phyloP scores from a whole-genome alignment of 257 asterid species.

The Nyctanthes arbortristis region DNA sequence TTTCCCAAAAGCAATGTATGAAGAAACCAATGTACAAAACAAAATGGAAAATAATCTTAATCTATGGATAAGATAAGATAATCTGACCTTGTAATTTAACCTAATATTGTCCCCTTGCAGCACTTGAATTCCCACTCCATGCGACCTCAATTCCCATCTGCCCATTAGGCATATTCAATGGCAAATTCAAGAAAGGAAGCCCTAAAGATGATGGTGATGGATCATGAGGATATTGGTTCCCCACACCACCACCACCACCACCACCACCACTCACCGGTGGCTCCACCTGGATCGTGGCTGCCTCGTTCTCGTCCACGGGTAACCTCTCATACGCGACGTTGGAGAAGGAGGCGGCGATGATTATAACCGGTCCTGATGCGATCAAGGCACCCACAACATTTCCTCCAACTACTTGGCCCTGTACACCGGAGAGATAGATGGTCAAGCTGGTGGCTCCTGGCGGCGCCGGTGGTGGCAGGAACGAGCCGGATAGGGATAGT shows the following conservation, averaged over 20 bases:
- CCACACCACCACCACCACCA: conserved; percentile 2
- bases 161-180: conserved; percentile 36
- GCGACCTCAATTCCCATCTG: conserved; percentile 42
- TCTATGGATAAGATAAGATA: conserved; percentile 31
- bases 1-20: conserved; percentile 10
- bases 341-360: conserved; percentile 76
- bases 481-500: conserved; percentile 72
- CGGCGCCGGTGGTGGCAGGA: conserved; percentile 89
- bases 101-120: conserved; percentile 42
- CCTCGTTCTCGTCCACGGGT: conserved; percentile 76
- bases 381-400: conserved; percentile 80
- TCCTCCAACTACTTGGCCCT: conserved; percentile 92
- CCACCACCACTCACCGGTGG: conserved; percentile 23
- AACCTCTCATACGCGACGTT: conserved; percentile 83
- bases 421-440: conserved; percentile 72
- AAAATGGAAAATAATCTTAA: conserved; percentile 22
- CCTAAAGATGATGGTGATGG: conserved; percentile 46
- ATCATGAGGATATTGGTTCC: conserved; percentile 35
- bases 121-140: conserved; percentile 43
- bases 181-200: conserved; percentile 43
- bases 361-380: conserved; percentile 74
- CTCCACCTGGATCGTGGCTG: conserved; percentile 48
- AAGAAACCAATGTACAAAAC: conserved; percentile 31
- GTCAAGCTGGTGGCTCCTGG: conserved; percentile 89
- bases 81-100: conserved; percentile 29